Base-by-base conservation (phyloP, 2,329 filamentous ascomycete genomes). In the Hypoxylon sp. region DNA sequence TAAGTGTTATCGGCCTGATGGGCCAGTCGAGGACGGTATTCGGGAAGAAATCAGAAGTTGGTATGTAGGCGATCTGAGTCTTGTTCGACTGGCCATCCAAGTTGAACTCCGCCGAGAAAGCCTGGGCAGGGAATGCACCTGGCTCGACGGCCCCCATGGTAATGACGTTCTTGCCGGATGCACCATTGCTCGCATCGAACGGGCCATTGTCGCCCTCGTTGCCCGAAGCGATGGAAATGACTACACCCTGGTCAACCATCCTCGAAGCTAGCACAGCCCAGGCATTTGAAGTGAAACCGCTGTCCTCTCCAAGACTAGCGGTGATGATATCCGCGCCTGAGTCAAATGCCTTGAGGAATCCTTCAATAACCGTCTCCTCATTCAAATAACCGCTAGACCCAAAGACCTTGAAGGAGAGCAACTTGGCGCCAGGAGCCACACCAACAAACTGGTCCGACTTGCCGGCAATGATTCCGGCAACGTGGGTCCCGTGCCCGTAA, bases 261-360 rank as follows among this genome's bases (percentile, higher is more conserved):
- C 80, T 78, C 27, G 77, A 80, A 7, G 81, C 79, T 2, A 84
- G 74, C 1, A 80, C 70, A 1, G 82, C 81, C 82, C 80, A 83
- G 6, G 81, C 80, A 37, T 82, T 82, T 37, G 81, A 62, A 7
- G 70, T 71, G 54, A 73, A 74, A 1, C 71, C 71, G 27, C 66
- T 65, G 31, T 59, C 68, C 60, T 72, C 71, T 10, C 72, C 73
- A 0, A 75, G 37, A 47, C 72, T 74, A 10, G 69, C 65, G 19
- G 60, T 74, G 44, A 75, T 75, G 6, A 74, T 73, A 48, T 75
- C 73, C 39, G 71, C 67, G 17, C 70, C 73, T 11, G 70, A 72
- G 2, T 74, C 72, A n/a, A 72, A 74, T 2, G 73, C 72, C 31
- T 62, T 73, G 1, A 73, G 62, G 21, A 74, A 73, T 1, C 62